Conservation (phyloP, 2,329 filamentous ascomycete genomes). For the Hypoxylon sp. region DNA sequence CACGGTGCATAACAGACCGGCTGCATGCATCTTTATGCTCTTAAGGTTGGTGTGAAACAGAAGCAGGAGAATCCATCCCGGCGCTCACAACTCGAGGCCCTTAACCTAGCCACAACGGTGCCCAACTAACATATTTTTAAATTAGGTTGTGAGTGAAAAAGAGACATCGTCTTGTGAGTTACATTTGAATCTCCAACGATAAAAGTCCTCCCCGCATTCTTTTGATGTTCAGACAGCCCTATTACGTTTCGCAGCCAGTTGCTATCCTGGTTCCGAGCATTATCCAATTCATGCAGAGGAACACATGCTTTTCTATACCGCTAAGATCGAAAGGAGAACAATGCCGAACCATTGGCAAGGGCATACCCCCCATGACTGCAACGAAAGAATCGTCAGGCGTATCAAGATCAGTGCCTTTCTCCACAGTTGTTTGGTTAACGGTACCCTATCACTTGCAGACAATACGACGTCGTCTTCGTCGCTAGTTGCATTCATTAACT, state of each 20-base stretch:
- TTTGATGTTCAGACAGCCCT: conserved; percentile 6
- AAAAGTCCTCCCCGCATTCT: conserved; percentile 25
- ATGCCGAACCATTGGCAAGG: conserved; percentile 16
- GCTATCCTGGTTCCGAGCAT: conserved; percentile 15
- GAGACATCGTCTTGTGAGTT: neutral
- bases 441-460: conserved; percentile 41
- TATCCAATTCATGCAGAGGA: conserved; percentile 26
- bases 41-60: conserved; percentile 15
- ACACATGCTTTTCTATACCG: conserved; percentile 22
- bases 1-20: conserved; percentile 20
- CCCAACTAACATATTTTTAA: neutral
- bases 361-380: neutral
- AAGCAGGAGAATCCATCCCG: conserved; percentile 5
- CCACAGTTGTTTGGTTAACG: conserved; percentile 27
- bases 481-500: conserved; percentile 18
- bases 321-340: conserved; percentile 29
- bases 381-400: conserved; percentile 14
- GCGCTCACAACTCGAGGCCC: neutral
- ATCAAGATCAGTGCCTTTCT: conserved; percentile 35
- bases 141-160: neutral
- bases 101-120: neutral
- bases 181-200: neutral
- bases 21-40: conserved; percentile 25
- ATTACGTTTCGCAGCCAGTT: conserved; percentile 19
- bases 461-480: conserved; percentile 24